Base-by-base conservation (phyloP, 1,284 basidiomycete species). In the Coniferiporia sulphurascens region DNA sequence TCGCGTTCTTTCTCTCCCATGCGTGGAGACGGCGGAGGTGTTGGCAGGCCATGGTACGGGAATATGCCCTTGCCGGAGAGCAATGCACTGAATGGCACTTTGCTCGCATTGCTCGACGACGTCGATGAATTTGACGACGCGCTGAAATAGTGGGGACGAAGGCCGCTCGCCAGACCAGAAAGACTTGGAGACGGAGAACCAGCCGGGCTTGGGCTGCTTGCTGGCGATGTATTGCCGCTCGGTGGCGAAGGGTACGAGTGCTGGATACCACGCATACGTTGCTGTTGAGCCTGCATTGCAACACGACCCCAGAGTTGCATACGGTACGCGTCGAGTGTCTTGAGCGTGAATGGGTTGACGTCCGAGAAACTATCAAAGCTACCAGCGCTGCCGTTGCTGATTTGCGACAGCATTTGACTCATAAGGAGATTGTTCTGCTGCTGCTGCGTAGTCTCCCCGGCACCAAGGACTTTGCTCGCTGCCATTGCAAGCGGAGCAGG, bases 291-390 rank as follows among this genome's bases (percentile, higher is more conserved):
- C 57, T 71, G 73, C 64, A 72, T 70, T 0, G 89, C 89, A 81
- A 94, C 88, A 72, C 87, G 84, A 41, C 84, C 83, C 92, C 91
- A 94, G 1, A 94, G 78, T 66, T 94, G 92, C 87, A 92, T 91
- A 38, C 92, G 82, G 67, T 87, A 93, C 71, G 84, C 81, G 73
- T 95, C 92, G 68, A 93, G 77, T 7, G 82, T 85, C 76, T 91
- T 91, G 76, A 92, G 81, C 4, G 86, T 89, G 74, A 93, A 93
- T 3, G 86, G 83, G 65, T 90, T 91, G 62, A 78, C 71, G 63
- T 92, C 89, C 41, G 87, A 78, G 70, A 91, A 93, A 3, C 83
- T 75, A 56, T 89, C 85, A 68, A 89, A 87, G 1, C 41, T 9
- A 17, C 78, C 74, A 53, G 72, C 72, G 35, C 73, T 59, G n/a